Base-by-base conservation (phyloP, 352 stramenopile species). In the Paralagenidium karlingii region DNA sequence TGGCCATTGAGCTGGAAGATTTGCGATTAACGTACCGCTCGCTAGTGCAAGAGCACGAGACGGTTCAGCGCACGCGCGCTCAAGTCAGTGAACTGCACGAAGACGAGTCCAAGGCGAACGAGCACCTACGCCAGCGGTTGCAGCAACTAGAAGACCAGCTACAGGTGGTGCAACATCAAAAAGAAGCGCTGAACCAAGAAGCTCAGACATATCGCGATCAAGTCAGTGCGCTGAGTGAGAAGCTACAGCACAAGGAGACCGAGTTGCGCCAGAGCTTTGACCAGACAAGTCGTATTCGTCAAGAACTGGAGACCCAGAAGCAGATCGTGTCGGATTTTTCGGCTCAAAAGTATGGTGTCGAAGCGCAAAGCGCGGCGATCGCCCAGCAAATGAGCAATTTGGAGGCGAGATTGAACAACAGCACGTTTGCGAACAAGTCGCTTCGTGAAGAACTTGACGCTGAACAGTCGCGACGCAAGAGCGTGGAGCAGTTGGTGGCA, bases 1-100 rank as follows among this genome's bases (percentile, higher is more conserved):
- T 86, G 3, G 59, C 71, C 28, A 76, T 91, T 24, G 77, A 91
- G 38, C 38, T 87, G 16, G 74, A 91, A 19, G 77, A 91, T 39
- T 25, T 87, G 29, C 55, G 69, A 20, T 60, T 81, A 38, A 81
- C 71, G 7, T 91, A 88, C 18, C 67, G 71, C 7, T 63, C 71
- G 8, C 36, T 87, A 11, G 69, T 87, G 7, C 57, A 82, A 22
- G 74, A 91, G 40, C 60, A 76, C 27, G 74, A 91, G 32, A 68
- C 64, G 0, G 70, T 82, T 33, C 62, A 82, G 32, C 70, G 68
- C 24, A 64, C 67, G 2, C 57, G 71, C 2, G 32, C 52, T 2
- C 63, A 86, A 42, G 64, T 84, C 20, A 68, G 55, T 12, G 47
- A 63, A 16, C 39, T 73, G 0, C 59, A 77, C 9, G 71, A 88